These are phyloP conservation scores for Trichomonas vaginalis DNA, from an alignment of 208 protist species.

Conservation along the genomic window DNA sequence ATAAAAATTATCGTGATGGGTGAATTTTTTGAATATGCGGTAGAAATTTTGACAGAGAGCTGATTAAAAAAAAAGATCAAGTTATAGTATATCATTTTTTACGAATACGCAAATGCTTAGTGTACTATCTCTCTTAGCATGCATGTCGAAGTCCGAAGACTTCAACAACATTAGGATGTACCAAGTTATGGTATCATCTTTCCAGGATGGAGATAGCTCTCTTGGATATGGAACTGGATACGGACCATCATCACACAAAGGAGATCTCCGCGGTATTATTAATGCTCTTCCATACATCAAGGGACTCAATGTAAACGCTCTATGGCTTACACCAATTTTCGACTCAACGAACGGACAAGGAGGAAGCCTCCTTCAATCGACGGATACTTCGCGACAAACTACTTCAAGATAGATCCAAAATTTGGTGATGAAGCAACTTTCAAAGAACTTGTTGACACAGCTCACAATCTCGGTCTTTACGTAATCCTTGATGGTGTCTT, in stretches of 20 bases:
- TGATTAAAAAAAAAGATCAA: no score
- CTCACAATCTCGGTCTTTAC: background rate
- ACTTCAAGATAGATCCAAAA: background rate
- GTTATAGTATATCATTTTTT: no score
- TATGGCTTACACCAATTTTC: conserved; percentile 13
- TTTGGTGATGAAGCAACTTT: background rate
- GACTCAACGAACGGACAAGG: background rate
- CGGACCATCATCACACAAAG: background rate
- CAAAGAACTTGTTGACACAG: background rate
- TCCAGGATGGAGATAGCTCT: background rate
- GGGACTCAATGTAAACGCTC: background rate
- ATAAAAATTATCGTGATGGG: no score
- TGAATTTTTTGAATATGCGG: no score
- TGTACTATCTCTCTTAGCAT: no score
- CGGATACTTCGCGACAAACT: background rate
- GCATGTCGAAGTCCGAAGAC: background rate
- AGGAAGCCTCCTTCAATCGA: background rate
- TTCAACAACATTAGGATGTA: background rate
- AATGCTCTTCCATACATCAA: background rate
- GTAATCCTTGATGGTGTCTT: background rate
- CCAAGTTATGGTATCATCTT: conserved; percentile 5
- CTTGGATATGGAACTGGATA: background rate
- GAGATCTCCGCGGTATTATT: background rate
- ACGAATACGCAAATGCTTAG: no score
- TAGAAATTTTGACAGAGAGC: no score